Evolutionary conservation across 2,329 filamentous ascomycete genomes (phyloP).

Genomic region (Arachnopeziza araneosa): DNA sequence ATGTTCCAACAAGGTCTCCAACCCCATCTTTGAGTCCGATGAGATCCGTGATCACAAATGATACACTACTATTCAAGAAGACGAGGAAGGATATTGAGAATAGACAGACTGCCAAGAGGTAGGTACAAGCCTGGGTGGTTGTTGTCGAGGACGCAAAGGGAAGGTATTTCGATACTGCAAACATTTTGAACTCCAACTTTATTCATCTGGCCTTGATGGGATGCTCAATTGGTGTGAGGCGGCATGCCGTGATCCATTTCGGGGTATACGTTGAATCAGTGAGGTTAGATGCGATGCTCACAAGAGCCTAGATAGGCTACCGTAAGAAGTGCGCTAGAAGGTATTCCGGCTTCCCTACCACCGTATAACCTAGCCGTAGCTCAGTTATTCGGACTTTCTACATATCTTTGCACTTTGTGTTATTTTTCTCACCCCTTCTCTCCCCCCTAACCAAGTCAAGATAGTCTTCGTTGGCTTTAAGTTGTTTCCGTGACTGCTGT

Average conservation of each 20-base stretch:
- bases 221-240: not conserved
- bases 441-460: no score
- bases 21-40: constrained; percentile 69
- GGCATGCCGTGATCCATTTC: not conserved
- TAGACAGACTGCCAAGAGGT: constrained; percentile 75
- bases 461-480: no score
- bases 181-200: not conserved
- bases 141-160: constrained; percentile 58
- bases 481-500: no score
- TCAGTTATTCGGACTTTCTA: no score
- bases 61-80: constrained; percentile 79
- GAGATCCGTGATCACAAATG: constrained; percentile 79
- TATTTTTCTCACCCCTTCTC: no score
- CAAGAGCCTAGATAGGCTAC: not conserved
- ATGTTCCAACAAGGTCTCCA: constrained; percentile 75
- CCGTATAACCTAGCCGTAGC: no score
- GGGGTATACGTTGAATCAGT: not conserved
- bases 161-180: constrained; percentile 18
- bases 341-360: no score
- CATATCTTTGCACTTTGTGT: no score
- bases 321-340: no score
- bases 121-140: constrained; percentile 59
- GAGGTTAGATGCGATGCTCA: not conserved
- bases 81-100: constrained; percentile 88
- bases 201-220: not conserved